Evolutionary conservation across 2,329 filamentous ascomycete genomes (phyloP).

Genomic region (Beauveria pseudobassiana): DNA sequence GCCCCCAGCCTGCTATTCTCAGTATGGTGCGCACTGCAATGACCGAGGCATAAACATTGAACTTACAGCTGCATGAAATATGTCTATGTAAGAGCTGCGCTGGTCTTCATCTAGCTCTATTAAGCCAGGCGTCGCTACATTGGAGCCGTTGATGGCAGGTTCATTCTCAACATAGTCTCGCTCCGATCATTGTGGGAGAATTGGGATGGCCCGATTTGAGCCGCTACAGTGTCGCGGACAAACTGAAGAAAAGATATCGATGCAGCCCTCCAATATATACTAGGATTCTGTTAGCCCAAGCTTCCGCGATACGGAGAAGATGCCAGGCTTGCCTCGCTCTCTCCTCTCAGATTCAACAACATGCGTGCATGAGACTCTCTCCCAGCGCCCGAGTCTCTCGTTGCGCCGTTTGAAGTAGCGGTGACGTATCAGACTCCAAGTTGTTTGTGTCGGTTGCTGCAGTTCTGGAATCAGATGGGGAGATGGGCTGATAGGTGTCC

Average conservation of each 20-base stretch:
- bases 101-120: conserved; percentile 1
- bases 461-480: conserved; percentile 12
- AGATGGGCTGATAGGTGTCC: conserved; percentile 10
- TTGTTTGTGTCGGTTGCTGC: background rate
- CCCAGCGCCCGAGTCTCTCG: background rate
- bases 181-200: conserved; percentile 44
- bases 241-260: conserved; percentile 50
- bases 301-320: background rate
- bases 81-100: background rate
- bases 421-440: background rate
- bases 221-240: conserved; percentile 37
- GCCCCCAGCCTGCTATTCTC: conserved; percentile 1
- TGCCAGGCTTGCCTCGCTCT: conserved; percentile 33
- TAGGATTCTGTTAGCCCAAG: conserved; percentile 15
- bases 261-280: conserved; percentile 43
- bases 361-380: conserved; percentile 23
- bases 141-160: background rate
- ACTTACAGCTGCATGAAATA: conserved; percentile 2
- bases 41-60: too few species aligned
- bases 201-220: conserved; percentile 45
- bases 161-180: conserved; percentile 46
- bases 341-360: conserved; percentile 38
- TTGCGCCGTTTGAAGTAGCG: background rate
- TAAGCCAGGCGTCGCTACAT: background rate
- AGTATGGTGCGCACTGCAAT: background rate